Evolutionary conservation across 768 basidiomycete species (phyloP).

Genomic region (Lanmaoa pseudosensibilis): DNA sequence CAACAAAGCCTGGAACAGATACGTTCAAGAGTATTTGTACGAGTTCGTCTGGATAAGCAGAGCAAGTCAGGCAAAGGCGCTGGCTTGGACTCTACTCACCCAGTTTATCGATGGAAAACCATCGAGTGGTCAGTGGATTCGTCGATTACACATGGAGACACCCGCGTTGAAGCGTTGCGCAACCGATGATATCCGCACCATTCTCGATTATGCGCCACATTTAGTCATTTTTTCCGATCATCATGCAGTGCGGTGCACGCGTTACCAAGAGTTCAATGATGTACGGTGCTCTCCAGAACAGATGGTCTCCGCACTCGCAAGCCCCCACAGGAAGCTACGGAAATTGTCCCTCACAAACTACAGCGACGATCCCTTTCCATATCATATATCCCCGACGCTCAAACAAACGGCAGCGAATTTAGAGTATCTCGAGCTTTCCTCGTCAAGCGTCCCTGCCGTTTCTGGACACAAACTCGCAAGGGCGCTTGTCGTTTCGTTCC

Average conservation of each 20-base stretch:
- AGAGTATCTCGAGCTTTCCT: conserved; percentile 69
- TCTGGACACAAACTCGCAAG: conserved; percentile 29
- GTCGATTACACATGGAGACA: conserved; percentile 71
- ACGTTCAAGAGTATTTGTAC: conserved; percentile 57
- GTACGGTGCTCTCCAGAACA: conserved; percentile 52
- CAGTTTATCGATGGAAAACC: conserved; percentile 40
- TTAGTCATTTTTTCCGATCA: conserved; percentile 64
- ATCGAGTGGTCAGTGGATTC: conserved; percentile 51
- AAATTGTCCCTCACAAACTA: conserved; percentile 74
- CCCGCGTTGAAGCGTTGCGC: conserved; percentile 59
- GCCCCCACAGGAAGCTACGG: conserved; percentile 51
- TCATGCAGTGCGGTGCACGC: conserved; percentile 58
- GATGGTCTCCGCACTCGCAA: conserved; percentile 59
- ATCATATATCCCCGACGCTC: conserved; percentile 54
- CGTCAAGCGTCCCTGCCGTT: conserved; percentile 49
- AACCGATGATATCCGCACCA: conserved; percentile 65
- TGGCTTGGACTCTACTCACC: conserved; percentile 45
- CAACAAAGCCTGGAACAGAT: conserved; percentile 52
- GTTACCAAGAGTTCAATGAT: conserved; percentile 44
- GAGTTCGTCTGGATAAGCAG: conserved; percentile 71
- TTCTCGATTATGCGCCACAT: conserved; percentile 62
- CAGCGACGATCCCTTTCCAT: conserved; percentile 58
- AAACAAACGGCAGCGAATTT: conserved; percentile 51
- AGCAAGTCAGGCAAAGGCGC: conserved; percentile 48
- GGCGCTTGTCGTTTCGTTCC: conserved; percentile 42